A percentile compares a stretch with the other conserved stretches of the same genome.
Evolutionary conservation across 805 yeast species (phyloP).

Genomic region (Pichia paraexigua): DNA sequence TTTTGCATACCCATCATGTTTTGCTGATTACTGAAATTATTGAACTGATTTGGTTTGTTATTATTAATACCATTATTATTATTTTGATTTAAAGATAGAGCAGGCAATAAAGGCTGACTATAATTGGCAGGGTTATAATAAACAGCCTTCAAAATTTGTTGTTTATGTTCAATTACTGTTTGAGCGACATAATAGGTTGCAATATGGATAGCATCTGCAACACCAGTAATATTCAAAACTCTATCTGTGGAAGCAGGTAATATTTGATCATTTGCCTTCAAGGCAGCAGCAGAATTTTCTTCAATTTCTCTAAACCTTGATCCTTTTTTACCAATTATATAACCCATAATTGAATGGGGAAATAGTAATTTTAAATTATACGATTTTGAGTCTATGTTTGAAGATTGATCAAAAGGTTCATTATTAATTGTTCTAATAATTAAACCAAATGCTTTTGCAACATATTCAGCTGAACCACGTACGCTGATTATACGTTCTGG

Average conservation of each 20-base stretch:
- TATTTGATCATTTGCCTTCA: slow-evolving; percentile 64
- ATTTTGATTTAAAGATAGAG: slow-evolving; percentile 1
- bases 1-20: slow-evolving; percentile 23
- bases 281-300: slow-evolving; percentile 68
- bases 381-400: slow-evolving; percentile 44
- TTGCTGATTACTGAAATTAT: slow-evolving; percentile 1
- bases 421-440: slow-evolving; percentile 58
- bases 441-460: slow-evolving; percentile 75
- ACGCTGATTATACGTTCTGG: slow-evolving; percentile 71
- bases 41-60: neutral
- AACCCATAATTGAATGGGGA: slow-evolving; percentile 77
- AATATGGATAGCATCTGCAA: slow-evolving; percentile 80
- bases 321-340: slow-evolving; percentile 72
- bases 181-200: slow-evolving; percentile 71
- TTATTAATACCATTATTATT: neutral
- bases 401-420: slow-evolving; percentile 59
- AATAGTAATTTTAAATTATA: slow-evolving; percentile 54
- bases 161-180: slow-evolving; percentile 55
- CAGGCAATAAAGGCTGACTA: slow-evolving; percentile 17
- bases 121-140: slow-evolving; percentile 51
- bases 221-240: slow-evolving; percentile 61
- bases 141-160: slow-evolving; percentile 46
- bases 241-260: slow-evolving; percentile 76
- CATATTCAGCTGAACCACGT: slow-evolving; percentile 67
- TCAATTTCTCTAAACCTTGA: slow-evolving; percentile 71